Base-by-base conservation (phyloP, 2,329 filamentous ascomycete species). In the Tolypocladium capitatum region DNA sequence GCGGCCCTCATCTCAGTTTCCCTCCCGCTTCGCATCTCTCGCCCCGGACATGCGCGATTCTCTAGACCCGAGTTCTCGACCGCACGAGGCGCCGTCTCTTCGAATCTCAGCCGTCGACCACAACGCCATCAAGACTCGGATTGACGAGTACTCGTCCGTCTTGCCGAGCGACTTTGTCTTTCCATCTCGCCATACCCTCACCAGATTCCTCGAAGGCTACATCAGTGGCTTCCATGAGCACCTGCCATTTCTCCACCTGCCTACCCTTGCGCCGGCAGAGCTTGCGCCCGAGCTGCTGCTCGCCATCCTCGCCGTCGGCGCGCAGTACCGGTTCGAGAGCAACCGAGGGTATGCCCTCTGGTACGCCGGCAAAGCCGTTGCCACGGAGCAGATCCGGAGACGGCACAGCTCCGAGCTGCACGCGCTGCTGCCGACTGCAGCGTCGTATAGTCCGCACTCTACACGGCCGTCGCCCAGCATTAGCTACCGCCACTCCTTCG, bases 151-250 rank as follows among this genome's bases (percentile, higher is more conserved):
- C 52, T 76, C 76, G 1, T 68, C 72, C 1, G 74, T 81, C 5
- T 61, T 83, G 21, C 76, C 80, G 0, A 68, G 65, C 46, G 78
- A 80, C 54, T 86, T 86, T 53, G 72, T 78, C 3, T 76, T 86
- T 45, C 83, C 83, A 1, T 85, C 82, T 5, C 74, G 83, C 3
- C 75, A 85, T 53, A 84, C 83, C 0, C 60, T 86, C 28, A 81
- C 79, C 3, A 68, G 83, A 32, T 86, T 86, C 52, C 63, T 86
- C 31, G 81, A 84, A 49, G 82, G 81, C 1, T 87, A 85, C 55
- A 75, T 85, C 46, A 77, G 74, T 49, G 81, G 82, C 0, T 85
- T 86, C 49, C 73, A 77, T 48, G 72, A 75, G 46, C 70, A 75
- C 50, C 58, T 76, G 0, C 74, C 74, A 0, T 73, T 86, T 51